Evolutionary conservation across 2,329 filamentous ascomycete species (phyloP).

Genomic region (Sporothrix phasma): DNA sequence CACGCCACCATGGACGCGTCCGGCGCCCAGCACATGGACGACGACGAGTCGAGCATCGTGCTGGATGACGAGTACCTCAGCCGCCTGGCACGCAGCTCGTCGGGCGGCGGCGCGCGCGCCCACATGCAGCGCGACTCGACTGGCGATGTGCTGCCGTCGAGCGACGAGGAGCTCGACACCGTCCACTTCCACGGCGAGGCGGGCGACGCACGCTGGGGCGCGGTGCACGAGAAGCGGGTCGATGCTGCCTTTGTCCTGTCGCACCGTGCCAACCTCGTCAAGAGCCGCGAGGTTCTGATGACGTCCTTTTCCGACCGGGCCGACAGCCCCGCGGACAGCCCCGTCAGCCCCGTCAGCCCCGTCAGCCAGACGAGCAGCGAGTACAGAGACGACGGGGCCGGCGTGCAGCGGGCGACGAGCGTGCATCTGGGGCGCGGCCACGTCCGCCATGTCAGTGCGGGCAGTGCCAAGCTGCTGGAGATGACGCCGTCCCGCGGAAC

Average conservation of each 20-base stretch:
- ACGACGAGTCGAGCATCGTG: conserved; percentile 48
- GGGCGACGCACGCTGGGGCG: conserved; percentile 35
- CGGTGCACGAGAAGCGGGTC: conserved; percentile 28
- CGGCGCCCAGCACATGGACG: conserved; percentile 37
- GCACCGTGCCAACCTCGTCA: conserved; percentile 34
- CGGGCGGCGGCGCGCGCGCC: conserved; percentile 17
- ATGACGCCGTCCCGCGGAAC: conserved; percentile 47
- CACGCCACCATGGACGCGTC: not conserved
- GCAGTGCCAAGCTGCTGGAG: conserved; percentile 65
- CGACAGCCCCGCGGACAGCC: conserved; percentile 11
- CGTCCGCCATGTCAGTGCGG: conserved; percentile 62
- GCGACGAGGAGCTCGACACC: conserved; percentile 40
- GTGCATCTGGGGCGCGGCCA: conserved; percentile 58
- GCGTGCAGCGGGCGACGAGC: conserved; percentile 57
- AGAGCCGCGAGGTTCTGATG: conserved; percentile 43
- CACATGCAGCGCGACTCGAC: conserved; percentile 33
- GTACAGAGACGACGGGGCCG: conserved; percentile 28
- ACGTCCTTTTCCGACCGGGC: conserved; percentile 29
- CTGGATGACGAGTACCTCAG: conserved; percentile 68
- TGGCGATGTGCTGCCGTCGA: conserved; percentile 44
- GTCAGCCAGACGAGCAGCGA: conserved; percentile 18
- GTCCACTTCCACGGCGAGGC: conserved; percentile 1
- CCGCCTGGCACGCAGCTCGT: conserved; percentile 32
- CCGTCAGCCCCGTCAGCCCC: conserved; percentile 11
- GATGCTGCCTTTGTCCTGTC: conserved; percentile 49